A percentile compares a stretch with the other conserved stretches of the same genome.
These are phyloP conservation scores for Eucalyptus regnans DNA, from an alignment of 345 rosid genomes.

Conservation along the genomic window DNA sequence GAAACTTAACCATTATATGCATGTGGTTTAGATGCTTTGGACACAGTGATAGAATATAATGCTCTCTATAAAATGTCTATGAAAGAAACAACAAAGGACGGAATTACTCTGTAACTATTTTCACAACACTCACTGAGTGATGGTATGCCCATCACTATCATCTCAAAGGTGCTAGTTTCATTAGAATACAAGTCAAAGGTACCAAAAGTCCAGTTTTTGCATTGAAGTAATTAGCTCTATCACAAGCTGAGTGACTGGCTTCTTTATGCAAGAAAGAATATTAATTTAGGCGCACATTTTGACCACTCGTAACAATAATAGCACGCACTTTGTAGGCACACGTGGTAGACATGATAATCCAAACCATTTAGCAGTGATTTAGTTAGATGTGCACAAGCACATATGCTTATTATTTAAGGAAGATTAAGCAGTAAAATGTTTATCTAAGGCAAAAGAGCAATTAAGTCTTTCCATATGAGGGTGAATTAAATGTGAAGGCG, in stretches of 20 bases:
- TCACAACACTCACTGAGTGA: not conserved
- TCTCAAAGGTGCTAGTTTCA: not conserved
- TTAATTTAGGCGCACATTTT: not conserved
- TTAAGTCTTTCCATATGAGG: not conserved
- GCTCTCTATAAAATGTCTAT: not conserved
- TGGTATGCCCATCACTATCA: not conserved
- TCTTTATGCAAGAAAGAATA: not conserved
- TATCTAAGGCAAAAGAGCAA: not conserved
- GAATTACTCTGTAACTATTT: not conserved
- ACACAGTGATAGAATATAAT: not conserved
- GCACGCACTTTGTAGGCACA: not conserved
- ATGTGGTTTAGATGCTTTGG: not conserved
- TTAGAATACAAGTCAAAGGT: not conserved
- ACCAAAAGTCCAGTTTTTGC: not conserved
- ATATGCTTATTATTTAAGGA: not conserved
- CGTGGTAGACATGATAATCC: not conserved
- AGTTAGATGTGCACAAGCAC: not conserved
- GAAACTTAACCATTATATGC: not conserved
- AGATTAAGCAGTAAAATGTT: not conserved
- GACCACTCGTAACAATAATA: not conserved
- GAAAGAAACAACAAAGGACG: not conserved
- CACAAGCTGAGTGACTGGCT: not conserved
- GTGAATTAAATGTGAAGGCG: not conserved
- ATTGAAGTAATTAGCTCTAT: not conserved
- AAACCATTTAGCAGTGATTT: not conserved